A percentile compares a stretch with the other conserved stretches of the same genome.
These are phyloP conservation scores for Pyrenophora teres DNA, from an alignment of 2,329 filamentous ascomycete genomes.

Conservation along the genomic window DNA sequence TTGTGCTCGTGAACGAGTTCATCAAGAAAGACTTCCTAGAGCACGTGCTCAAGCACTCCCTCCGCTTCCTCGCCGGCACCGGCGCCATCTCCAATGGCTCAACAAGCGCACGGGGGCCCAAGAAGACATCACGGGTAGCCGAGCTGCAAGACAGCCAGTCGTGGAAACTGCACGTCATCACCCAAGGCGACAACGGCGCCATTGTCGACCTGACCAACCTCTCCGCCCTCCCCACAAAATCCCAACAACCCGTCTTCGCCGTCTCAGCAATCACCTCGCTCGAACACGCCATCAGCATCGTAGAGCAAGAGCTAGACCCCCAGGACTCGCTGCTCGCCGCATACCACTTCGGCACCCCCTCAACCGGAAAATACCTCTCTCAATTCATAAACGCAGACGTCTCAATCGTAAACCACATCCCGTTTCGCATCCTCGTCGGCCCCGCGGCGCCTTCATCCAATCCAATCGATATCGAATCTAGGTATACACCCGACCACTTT, in stretches of 20 bases:
- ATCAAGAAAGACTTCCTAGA: conserved; percentile 60
- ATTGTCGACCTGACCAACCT: conserved; percentile 36
- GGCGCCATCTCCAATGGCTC: conserved; percentile 15
- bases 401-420: conserved; percentile 63
- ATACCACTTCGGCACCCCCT: conserved; percentile 58
- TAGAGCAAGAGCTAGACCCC: conserved; percentile 40
- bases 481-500: conserved; percentile 31
- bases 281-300: conserved; percentile 60
- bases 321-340: conserved; percentile 48
- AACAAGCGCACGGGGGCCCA: conserved; percentile 10
- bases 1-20: conserved; percentile 69
- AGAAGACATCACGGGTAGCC: conserved; percentile 14
- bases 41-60: conserved; percentile 51
- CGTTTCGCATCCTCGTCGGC: conserved; percentile 56
- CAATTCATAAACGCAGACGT: conserved; percentile 60
- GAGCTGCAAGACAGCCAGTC: conserved; percentile 19
- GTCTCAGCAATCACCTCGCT: conserved; percentile 57
- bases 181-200: conserved; percentile 31
- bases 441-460: conserved; percentile 27
- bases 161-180: conserved; percentile 30
- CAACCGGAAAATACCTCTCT: conserved; percentile 62
- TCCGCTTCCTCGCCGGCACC: conserved; percentile 32
- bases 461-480: conserved; percentile 20
- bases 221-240: conserved; percentile 42
- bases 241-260: conserved; percentile 50